phyloP scores from a whole-genome alignment of 2,329 filamentous ascomycete genomes.

The Beauveria medogensis region DNA sequence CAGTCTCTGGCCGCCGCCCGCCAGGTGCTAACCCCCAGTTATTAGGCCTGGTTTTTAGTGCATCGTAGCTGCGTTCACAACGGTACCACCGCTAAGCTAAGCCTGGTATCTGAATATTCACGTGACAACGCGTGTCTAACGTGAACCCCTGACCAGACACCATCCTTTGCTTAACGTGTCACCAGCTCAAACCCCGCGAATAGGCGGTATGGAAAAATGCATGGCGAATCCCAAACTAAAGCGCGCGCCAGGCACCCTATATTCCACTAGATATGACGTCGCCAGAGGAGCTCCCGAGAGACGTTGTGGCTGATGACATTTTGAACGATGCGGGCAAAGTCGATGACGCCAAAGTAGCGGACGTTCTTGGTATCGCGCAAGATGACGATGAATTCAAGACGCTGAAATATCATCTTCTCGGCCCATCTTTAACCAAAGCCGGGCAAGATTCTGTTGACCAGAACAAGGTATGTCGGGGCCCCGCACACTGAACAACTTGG shows the following conservation, averaged over 20 bases:
- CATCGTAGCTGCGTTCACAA: neutral
- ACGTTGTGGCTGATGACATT: neutral
- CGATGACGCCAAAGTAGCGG: conserved; percentile 9
- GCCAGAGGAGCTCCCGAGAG: neutral
- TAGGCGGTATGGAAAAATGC: neutral
- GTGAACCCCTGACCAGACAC: neutral
- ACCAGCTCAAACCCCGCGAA: neutral
- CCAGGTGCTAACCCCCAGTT: no score
- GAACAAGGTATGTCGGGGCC: conserved; percentile 51
- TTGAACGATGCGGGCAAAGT: conserved; percentile 4
- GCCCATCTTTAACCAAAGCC: conserved; percentile 86
- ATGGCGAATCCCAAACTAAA: neutral
- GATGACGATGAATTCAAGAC: conserved; percentile 40
- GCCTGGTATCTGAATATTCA: neutral
- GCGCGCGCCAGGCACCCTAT: neutral
- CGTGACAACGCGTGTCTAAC: conserved; percentile 10
- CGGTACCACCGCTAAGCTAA: neutral
- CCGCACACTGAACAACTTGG: neutral
- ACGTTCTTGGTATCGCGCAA: neutral
- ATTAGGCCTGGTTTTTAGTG: neutral
- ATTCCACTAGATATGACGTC: neutral
- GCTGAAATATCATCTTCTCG: conserved; percentile 82
- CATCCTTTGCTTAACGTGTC: neutral
- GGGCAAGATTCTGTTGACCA: conserved; percentile 94
- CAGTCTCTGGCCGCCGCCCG: no score